Percentiles rank a stretch among this genome's conserved stretches.
Conservation (phyloP, 2,329 filamentous ascomycete genomes). For the Alternaria ethzedia region DNA sequence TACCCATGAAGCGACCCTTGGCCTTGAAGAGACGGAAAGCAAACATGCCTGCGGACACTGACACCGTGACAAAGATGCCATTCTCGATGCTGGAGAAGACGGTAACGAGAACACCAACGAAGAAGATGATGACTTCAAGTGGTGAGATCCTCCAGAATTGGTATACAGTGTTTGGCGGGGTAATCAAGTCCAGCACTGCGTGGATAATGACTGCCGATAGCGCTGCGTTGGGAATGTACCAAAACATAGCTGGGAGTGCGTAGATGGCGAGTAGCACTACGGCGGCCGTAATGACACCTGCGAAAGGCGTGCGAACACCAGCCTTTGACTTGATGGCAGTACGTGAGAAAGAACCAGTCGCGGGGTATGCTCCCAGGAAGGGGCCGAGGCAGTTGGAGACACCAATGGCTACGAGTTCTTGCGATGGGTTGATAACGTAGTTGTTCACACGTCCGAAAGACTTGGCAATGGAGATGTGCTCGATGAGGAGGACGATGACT, state of each 20-base stretch:
- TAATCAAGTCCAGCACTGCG: conserved; percentile 91
- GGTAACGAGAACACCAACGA: conserved; percentile 88
- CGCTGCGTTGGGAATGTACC: conserved; percentile 84
- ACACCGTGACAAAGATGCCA: conserved; percentile 88
- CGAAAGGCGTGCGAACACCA: conserved; percentile 88
- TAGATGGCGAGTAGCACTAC: conserved; percentile 92
- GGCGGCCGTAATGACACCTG: conserved; percentile 84
- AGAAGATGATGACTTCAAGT: conserved; percentile 89
- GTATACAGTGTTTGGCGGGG: conserved; percentile 88
- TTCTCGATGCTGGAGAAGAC: conserved; percentile 88
- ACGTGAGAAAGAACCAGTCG: conserved; percentile 93
- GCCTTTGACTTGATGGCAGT: conserved; percentile 98
- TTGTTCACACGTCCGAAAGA: conserved; percentile 96
- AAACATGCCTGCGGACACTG: conserved; percentile 76
- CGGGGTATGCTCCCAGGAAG: conserved; percentile 88
- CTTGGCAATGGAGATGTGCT: conserved; percentile 97
- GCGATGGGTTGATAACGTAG: conserved; percentile 95
- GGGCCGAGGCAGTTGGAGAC: conserved; percentile 88
- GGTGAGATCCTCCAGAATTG: conserved; percentile 96
- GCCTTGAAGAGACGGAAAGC: conserved; percentile 85
- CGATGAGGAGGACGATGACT: conserved; percentile 91
- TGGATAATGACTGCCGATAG: conserved; percentile 94
- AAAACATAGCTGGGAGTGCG: conserved; percentile 87
- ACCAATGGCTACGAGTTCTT: conserved; percentile 94
- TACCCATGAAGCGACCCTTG: conserved; percentile 82